Conservation (phyloP, 1,139 yeast species). For the Geotrichum candidum region DNA sequence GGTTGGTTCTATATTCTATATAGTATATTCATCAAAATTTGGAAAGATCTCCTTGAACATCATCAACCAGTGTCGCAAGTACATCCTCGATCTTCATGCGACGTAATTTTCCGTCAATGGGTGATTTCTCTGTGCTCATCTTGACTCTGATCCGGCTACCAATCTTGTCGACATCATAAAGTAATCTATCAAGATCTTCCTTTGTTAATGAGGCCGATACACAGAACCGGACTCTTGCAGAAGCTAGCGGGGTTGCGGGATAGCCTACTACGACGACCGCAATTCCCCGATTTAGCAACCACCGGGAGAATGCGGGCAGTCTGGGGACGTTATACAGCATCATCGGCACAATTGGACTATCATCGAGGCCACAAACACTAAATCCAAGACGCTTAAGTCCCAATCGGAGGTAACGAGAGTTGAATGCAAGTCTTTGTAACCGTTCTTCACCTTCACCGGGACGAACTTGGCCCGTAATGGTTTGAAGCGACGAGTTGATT, state of each 20-base stretch:
- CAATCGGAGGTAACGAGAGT: constrained; percentile 83
- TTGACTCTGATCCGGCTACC: constrained; percentile 76
- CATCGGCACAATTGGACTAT: constrained; percentile 91
- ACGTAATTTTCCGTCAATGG: constrained; percentile 48
- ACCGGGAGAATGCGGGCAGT: constrained; percentile 87
- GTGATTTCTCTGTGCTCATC: constrained; percentile 42
- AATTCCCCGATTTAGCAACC: constrained; percentile 68
- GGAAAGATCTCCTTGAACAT: constrained; percentile 35
- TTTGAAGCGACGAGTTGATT: constrained; percentile 70
- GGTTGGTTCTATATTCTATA: not conserved
- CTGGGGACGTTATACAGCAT: constrained; percentile 84
- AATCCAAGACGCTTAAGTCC: constrained; percentile 91
- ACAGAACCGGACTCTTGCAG: constrained; percentile 89
- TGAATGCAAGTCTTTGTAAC: constrained; percentile 87
- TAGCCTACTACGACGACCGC: constrained; percentile 97
- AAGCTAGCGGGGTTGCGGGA: constrained; percentile 92
- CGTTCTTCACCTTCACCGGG: constrained; percentile 95
- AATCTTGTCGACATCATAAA: constrained; percentile 65
- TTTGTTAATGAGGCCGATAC: constrained; percentile 88
- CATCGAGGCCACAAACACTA: constrained; percentile 91
- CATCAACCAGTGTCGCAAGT: constrained; percentile 64
- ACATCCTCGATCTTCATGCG: constrained; percentile 77
- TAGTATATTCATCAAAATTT: not conserved
- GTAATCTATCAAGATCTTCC: constrained; percentile 80
- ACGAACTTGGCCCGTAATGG: constrained; percentile 71